These are phyloP conservation scores for Penicillium paneum DNA, from an alignment of 2,329 filamentous ascomycete species.

Conservation along the genomic window DNA sequence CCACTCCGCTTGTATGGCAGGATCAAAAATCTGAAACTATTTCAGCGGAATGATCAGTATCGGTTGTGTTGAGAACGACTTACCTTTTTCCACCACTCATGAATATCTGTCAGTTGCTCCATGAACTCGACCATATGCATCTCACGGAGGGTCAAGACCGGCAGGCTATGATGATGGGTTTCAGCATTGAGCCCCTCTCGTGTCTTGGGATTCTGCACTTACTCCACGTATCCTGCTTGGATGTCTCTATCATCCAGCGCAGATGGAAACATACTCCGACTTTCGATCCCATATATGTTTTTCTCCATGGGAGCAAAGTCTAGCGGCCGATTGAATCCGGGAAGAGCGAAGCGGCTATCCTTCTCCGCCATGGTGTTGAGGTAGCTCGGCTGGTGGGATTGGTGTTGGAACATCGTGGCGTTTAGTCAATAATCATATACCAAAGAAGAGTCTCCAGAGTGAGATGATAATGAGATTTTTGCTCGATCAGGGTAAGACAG, in stretches of 20 bases:
- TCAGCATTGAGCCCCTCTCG: neutral
- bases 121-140: conserved; percentile 40
- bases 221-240: conserved; percentile 29
- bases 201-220: neutral
- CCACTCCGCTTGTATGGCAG: conserved; percentile 32
- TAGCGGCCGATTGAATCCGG: conserved; percentile 35
- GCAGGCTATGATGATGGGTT: conserved; percentile 18
- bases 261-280: conserved; percentile 32
- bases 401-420: conserved; percentile 23
- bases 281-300: conserved; percentile 29
- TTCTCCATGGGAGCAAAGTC: conserved; percentile 24
- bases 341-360: conserved; percentile 26
- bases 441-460: neutral
- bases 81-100: conserved; percentile 41
- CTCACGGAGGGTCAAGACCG: conserved; percentile 37
- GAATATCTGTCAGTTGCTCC: conserved; percentile 42
- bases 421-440: neutral
- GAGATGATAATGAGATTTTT: neutral
- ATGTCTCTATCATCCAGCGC: conserved; percentile 34
- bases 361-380: conserved; percentile 2
- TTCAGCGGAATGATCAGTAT: neutral
- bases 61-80: neutral
- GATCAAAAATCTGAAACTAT: conserved; percentile 31
- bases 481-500: neutral
- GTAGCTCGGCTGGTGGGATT: conserved; percentile 10